A percentile compares a stretch with the other conserved stretches of the same genome.
phyloP scores from a whole-genome alignment of 768 basidiomycete genomes.

The Boletus pseudopeckii region DNA sequence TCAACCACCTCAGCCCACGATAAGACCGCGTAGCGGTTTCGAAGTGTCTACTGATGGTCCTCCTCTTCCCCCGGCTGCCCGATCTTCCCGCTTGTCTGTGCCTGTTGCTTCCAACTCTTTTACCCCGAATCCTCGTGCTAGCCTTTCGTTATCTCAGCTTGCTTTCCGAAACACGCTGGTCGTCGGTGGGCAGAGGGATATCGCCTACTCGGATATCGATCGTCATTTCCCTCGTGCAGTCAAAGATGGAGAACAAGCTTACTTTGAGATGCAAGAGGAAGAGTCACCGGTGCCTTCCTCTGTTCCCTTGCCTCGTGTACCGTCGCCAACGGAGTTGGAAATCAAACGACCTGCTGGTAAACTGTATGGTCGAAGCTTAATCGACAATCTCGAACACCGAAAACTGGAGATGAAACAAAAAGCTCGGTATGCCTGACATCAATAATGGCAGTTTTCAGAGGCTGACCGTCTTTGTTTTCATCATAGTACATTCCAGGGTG shows the following conservation, averaged over 20 bases:
- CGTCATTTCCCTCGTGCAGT: conserved; percentile 63
- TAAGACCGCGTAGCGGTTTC: conserved; percentile 53
- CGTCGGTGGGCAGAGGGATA: conserved; percentile 64
- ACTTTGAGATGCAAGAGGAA: conserved; percentile 43
- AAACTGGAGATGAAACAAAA: conserved; percentile 81
- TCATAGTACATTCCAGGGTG: conserved; percentile 79
- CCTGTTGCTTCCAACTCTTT: conserved; percentile 59
- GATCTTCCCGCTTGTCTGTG: conserved; percentile 47
- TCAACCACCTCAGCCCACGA: conserved; percentile 32
- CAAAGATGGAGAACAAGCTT: conserved; percentile 74
- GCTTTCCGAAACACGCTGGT: conserved; percentile 81
- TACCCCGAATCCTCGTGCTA: conserved; percentile 73
- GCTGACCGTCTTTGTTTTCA: conserved; percentile 6
- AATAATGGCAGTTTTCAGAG: background rate
- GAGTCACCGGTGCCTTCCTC: conserved; percentile 33
- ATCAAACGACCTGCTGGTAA: conserved; percentile 66
- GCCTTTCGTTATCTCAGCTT: conserved; percentile 73
- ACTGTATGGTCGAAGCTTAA: conserved; percentile 83
- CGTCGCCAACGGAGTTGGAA: conserved; percentile 32
- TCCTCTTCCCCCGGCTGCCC: conserved; percentile 64
- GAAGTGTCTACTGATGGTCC: conserved; percentile 66
- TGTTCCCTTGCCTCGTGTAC: conserved; percentile 29
- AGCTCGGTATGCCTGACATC: conserved; percentile 59
- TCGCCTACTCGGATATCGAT: conserved; percentile 60
- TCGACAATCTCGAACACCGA: conserved; percentile 82